Percentiles rank a stretch among this genome's conserved stretches.
phyloP scores from a whole-genome alignment of 192 early-diverging fungal genomes.

The Backusella tarrabulga region DNA sequence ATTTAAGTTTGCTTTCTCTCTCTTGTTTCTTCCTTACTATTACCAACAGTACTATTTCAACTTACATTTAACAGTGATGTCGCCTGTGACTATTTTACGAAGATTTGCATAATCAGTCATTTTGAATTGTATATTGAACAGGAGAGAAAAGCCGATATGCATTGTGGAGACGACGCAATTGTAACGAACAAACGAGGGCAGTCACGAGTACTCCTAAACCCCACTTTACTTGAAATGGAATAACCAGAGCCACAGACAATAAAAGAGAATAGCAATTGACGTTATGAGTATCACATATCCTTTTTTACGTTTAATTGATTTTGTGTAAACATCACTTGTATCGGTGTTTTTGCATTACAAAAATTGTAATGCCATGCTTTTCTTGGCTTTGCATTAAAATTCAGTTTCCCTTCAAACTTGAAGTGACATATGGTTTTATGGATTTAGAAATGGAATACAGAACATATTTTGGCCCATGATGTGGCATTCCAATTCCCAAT shows the following conservation, averaged over 20 bases:
- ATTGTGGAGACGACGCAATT: background rate
- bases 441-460: no score
- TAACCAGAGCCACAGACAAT: background rate
- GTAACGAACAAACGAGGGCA: background rate
- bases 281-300: no score
- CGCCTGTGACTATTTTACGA: conserved; percentile 37
- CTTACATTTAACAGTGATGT: conserved; percentile 40
- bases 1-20: background rate
- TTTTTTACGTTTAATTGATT: no score
- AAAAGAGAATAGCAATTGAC: background rate
- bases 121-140: background rate
- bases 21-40: background rate
- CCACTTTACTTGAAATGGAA: background rate
- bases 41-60: background rate
- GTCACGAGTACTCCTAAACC: background rate
- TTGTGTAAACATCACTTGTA: no score
- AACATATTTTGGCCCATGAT: no score
- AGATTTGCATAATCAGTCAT: conserved; percentile 29
- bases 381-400: no score
- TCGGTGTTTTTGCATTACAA: no score
- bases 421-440: no score
- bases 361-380: no score
- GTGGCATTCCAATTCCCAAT: no score
- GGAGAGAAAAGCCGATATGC: background rate
- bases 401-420: no score